A percentile compares a stretch with the other conserved stretches of the same genome.
Conservation (phyloP, 495 filamentous ascomycete species). For the Penicillium cataractarum region DNA sequence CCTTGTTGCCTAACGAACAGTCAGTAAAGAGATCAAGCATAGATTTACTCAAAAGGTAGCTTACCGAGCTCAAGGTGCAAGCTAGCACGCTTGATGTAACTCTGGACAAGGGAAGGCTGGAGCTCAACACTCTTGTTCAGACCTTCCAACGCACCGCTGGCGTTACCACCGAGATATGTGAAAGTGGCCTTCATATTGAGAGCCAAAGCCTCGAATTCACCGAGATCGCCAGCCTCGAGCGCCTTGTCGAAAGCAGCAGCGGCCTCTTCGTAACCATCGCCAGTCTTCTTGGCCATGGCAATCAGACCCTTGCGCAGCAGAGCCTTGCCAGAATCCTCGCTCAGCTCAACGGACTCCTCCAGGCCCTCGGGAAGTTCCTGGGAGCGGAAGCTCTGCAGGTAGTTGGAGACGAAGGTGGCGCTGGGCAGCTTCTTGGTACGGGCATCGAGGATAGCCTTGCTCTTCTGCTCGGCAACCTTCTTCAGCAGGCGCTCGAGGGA, state of each 20-base stretch:
- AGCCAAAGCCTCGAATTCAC: slow-evolving; percentile 82
- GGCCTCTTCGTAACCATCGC: slow-evolving; percentile 87
- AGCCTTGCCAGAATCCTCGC: slow-evolving; percentile 79
- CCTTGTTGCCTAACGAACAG: slow-evolving; percentile 68
- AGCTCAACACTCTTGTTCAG: slow-evolving; percentile 90
- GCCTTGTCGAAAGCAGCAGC: slow-evolving; percentile 84
- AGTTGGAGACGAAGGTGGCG: slow-evolving; percentile 96
- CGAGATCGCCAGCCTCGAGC: slow-evolving; percentile 75
- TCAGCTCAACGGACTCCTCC: slow-evolving; percentile 74
- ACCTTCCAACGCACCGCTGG: slow-evolving; percentile 76
- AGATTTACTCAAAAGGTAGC: slow-evolving; percentile 24
- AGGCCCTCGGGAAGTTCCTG: slow-evolving; percentile 79
- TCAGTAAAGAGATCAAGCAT: slow-evolving; percentile 12
- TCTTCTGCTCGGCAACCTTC: slow-evolving; percentile 94
- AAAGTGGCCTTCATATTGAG: slow-evolving; percentile 97
- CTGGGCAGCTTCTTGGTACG: slow-evolving; percentile 87
- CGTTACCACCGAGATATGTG: slow-evolving; percentile 87
- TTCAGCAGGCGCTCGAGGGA: slow-evolving; percentile 92
- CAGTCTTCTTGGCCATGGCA: slow-evolving; percentile 81
- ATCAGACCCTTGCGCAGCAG: slow-evolving; percentile 80
- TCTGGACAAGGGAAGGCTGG: slow-evolving; percentile 85
- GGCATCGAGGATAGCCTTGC: slow-evolving; percentile 76
- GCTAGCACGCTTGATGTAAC: slow-evolving; percentile 97
- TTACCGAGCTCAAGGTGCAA: slow-evolving; percentile 95
- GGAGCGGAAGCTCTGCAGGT: slow-evolving; percentile 94